A percentile compares a stretch with the other conserved stretches of the same genome.
phyloP scores from a whole-genome alignment of 768 basidiomycete genomes.

The Kwoniella sp. region DNA sequence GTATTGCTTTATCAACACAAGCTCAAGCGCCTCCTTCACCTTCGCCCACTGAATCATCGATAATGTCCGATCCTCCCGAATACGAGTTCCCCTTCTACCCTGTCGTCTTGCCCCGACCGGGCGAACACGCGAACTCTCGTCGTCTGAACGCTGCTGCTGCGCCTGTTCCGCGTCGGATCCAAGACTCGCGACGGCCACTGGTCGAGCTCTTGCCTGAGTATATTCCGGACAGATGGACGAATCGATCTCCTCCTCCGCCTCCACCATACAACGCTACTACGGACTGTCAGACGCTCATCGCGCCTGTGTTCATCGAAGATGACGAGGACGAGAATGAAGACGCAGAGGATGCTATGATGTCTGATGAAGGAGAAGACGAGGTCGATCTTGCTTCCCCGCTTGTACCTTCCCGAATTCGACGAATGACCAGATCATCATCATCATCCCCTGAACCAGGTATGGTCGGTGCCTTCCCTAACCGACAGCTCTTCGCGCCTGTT shows the following conservation, averaged over 20 bases:
- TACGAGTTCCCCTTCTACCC: constrained; percentile 30
- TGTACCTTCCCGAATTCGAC: constrained; percentile 4
- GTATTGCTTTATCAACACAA: background rate
- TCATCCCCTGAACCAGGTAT: constrained; percentile 18
- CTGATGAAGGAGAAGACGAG: constrained; percentile 15
- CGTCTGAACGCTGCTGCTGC: background rate
- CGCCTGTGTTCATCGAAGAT: constrained; percentile 34
- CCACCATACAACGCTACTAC: constrained; percentile 47
- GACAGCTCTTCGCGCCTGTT: constrained; percentile 6
- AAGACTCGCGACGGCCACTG: background rate
- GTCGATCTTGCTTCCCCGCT: constrained; percentile 8
- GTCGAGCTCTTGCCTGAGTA: constrained; percentile 16
- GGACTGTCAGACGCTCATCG: constrained; percentile 38
- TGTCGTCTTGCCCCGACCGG: constrained; percentile 14
- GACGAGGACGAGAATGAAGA: constrained; percentile 26
- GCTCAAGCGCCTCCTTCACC: constrained; percentile 6
- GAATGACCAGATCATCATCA: background rate
- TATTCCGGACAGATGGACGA: constrained; percentile 16
- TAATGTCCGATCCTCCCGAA: constrained; percentile 26
- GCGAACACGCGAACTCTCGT: background rate
- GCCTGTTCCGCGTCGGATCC: background rate
- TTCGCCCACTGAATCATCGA: constrained; percentile 13
- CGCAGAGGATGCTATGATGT: constrained; percentile 2
- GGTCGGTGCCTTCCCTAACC: constrained; percentile 31
- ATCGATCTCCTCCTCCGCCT: constrained; percentile 43